Conservation (phyloP, 306 rosid genomes). For the Amphicarpaea edgeworthii region DNA sequence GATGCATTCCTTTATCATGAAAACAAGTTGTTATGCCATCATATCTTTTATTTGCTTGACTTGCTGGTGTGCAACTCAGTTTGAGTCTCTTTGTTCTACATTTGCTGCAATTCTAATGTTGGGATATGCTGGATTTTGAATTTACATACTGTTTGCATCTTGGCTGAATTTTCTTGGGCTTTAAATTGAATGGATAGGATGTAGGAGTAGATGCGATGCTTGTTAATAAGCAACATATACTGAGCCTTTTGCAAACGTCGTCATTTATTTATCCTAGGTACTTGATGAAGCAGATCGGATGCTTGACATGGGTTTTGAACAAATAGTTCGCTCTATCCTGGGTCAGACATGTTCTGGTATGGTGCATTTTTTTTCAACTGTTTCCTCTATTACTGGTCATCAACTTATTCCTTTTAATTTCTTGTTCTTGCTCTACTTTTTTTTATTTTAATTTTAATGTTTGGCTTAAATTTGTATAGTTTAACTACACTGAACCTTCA, state of each 20-base stretch:
- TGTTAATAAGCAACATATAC: slow-evolving; percentile 5
- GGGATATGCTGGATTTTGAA: slow-evolving; percentile 1
- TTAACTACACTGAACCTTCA: slow-evolving; percentile 21
- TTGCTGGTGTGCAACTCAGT: neutral
- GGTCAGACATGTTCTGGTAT: slow-evolving; percentile 86
- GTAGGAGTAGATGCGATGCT: slow-evolving; percentile 7
- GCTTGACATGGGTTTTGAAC: slow-evolving; percentile 99
- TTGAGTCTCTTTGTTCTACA: neutral
- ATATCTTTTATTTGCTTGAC: slow-evolving; percentile 11
- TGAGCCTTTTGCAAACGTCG: slow-evolving; percentile 16
- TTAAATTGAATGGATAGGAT: slow-evolving; percentile 3
- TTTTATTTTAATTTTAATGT: neutral
- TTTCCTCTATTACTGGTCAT: slow-evolving; percentile 2
- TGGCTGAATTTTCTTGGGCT: neutral
- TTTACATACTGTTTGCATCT: neutral
- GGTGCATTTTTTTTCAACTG: slow-evolving; percentile 16
- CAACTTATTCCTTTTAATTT: neutral
- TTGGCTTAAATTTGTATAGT: neutral
- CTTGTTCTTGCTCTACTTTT: neutral
- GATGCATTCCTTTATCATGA: neutral
- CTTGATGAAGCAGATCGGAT: slow-evolving; percentile 99
- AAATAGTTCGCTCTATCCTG: slow-evolving; percentile 84
- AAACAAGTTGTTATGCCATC: neutral
- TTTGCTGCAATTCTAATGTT: slow-evolving; percentile 15
- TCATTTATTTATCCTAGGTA: slow-evolving; percentile 59